Conservation (phyloP, 805 yeast species). For the Torulaspora delbrueckii region DNA sequence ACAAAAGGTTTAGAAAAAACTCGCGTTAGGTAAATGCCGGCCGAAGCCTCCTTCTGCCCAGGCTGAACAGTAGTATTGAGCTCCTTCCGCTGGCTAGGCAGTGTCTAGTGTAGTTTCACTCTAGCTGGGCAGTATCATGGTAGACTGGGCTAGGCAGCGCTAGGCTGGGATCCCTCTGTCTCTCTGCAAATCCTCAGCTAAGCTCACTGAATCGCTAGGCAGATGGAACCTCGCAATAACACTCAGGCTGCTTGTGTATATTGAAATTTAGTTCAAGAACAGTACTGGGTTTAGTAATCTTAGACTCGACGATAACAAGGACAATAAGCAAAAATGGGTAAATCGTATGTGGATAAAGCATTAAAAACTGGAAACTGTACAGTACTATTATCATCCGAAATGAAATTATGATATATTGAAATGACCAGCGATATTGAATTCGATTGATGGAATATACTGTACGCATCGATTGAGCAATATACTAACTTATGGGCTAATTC, state of each 20-base stretch:
- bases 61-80: neutral
- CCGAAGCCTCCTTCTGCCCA: neutral
- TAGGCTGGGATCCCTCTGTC: neutral
- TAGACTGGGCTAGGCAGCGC: neutral
- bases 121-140: too few species aligned
- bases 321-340: conserved; percentile 39
- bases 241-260: conserved; percentile 1
- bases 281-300: neutral
- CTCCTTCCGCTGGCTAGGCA: too few species aligned
- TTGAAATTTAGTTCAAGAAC: conserved; percentile 2
- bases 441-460: neutral
- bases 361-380: neutral
- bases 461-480: neutral
- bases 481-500: conserved; percentile 3
- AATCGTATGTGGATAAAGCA: conserved; percentile 35
- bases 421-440: neutral
- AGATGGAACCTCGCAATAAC: neutral
- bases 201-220: neutral
- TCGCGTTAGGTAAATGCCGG: neutral
- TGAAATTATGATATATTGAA: neutral
- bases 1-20: neutral
- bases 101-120: too few species aligned
- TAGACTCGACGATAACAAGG: conserved; percentile 21
- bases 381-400: neutral
- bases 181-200: neutral